Percentiles rank a stretch among this genome's conserved stretches.
These are phyloP conservation scores for Penicillium cinerascens DNA, from an alignment of 495 filamentous ascomycete genomes.

Conservation along the genomic window DNA sequence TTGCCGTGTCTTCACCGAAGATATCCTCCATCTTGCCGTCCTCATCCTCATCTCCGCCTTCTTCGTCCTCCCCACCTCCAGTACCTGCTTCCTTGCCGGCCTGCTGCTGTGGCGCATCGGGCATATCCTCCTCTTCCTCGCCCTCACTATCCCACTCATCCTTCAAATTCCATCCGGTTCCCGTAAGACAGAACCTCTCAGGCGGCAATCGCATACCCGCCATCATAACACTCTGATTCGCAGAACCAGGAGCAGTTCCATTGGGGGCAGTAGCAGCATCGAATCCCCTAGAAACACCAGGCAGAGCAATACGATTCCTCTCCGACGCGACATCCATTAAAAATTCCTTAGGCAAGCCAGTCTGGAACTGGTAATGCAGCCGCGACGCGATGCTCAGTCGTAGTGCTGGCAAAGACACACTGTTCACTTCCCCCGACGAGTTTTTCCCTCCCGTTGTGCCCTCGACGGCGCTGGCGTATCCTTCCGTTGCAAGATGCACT, in stretches of 20 bases:
- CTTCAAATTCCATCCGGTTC: constrained; percentile 75
- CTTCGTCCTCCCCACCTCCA: constrained; percentile 34
- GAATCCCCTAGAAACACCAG: constrained; percentile 68
- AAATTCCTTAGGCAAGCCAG: constrained; percentile 77
- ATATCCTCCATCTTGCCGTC: constrained; percentile 61
- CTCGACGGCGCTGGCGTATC: constrained; percentile 40
- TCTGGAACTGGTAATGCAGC: constrained; percentile 61
- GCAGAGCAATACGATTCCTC: constrained; percentile 76
- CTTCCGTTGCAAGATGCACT: constrained; percentile 52
- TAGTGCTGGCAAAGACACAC: constrained; percentile 54
- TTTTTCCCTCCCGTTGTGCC: constrained; percentile 21
- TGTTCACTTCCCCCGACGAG: constrained; percentile 33
- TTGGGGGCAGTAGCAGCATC: constrained; percentile 22
- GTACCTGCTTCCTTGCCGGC: constrained; percentile 13
- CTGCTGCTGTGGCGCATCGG: constrained; percentile 26
- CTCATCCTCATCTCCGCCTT: constrained; percentile 40
- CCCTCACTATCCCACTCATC: constrained; percentile 71
- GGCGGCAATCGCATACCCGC: constrained; percentile 79
- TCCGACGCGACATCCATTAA: constrained; percentile 77
- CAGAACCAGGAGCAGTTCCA: constrained; percentile 6
- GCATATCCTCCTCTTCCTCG: constrained; percentile 49
- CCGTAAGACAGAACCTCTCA: constrained; percentile 88
- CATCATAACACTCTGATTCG: constrained; percentile 39
- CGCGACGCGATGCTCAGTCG: constrained; percentile 62
- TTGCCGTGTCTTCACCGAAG: constrained; percentile 48